Evolutionary conservation across 140 eudicot species (phyloP).

Genomic region (Erigeron philadelphicus): DNA sequence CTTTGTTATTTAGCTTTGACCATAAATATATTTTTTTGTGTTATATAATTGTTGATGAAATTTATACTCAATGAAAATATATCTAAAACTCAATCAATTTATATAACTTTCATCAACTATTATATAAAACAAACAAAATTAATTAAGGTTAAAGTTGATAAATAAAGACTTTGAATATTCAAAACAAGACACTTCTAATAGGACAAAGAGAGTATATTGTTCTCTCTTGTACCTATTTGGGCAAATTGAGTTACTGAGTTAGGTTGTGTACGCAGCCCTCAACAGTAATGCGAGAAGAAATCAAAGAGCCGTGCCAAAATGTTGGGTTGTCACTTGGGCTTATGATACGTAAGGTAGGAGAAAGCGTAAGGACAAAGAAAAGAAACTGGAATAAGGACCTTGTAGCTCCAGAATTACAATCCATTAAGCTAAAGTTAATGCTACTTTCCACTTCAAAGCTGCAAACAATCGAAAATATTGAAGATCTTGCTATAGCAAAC

Average conservation of each 20-base stretch:
- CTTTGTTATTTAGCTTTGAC: too few species aligned
- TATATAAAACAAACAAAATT: too few species aligned
- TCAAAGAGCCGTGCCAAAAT: conserved; percentile 45
- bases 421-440: background rate
- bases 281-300: conserved; percentile 22
- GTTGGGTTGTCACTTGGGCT: conserved; percentile 35
- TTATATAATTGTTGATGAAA: too few species aligned
- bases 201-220: too few species aligned
- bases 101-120: too few species aligned
- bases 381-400: conserved; percentile 32
- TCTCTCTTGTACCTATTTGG: too few species aligned
- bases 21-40: too few species aligned
- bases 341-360: conserved; percentile 66
- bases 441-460: conserved; percentile 21
- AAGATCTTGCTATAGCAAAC: conserved; percentile 43
- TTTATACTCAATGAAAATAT: too few species aligned
- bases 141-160: too few species aligned
- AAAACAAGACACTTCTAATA: too few species aligned
- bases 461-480: conserved; percentile 26
- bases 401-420: conserved; percentile 41
- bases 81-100: too few species aligned
- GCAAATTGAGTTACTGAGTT: background rate
- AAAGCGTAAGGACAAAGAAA: conserved; percentile 53
- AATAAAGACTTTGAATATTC: too few species aligned
- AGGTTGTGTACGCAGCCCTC: conserved; percentile 39